A percentile compares a stretch with the other conserved stretches of the same genome.
phyloP scores from a whole-genome alignment of 2,329 filamentous ascomycete species.

The Arthrinium puccinioides region DNA sequence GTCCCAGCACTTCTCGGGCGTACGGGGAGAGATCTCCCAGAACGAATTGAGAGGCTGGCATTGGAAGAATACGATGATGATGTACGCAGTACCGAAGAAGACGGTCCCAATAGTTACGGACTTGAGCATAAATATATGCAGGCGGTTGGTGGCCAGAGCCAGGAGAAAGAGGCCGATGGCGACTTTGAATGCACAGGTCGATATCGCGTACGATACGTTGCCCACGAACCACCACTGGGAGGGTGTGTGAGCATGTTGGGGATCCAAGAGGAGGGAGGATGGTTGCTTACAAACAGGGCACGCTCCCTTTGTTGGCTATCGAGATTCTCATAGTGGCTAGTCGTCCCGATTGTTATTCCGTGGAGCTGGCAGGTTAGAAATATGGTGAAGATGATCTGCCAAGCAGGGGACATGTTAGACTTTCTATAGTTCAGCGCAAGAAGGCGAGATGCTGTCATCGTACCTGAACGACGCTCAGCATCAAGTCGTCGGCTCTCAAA shows the following conservation, averaged over 20 bases:
- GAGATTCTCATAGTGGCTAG: no score
- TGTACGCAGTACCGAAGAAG: not conserved
- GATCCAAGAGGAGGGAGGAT: not conserved
- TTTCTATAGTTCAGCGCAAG: not conserved
- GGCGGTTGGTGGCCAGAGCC: not conserved
- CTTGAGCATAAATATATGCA: slow-evolving; percentile 1
- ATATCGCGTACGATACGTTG: slow-evolving; percentile 1
- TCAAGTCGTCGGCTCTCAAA: not conserved
- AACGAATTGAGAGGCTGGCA: slow-evolving; percentile 3
- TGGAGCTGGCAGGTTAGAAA: not conserved
- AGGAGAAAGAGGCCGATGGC: slow-evolving; percentile 3
- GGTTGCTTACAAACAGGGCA: slow-evolving; percentile 1
- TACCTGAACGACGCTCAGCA: not conserved
- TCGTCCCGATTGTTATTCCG: no score
- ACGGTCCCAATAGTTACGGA: not conserved
- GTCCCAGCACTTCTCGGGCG: slow-evolving; percentile 4
- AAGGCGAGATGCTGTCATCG: not conserved
- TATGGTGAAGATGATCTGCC: not conserved
- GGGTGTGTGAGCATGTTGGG: not conserved
- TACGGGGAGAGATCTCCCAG: slow-evolving; percentile 3
- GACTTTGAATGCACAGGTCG: slow-evolving; percentile 3
- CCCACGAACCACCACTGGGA: slow-evolving; percentile 4
- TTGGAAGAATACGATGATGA: slow-evolving; percentile 1
- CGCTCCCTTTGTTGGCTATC: not conserved
- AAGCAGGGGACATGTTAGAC: no score